Base-by-base conservation (phyloP, 73 alveolate species). In the Tetrahymena elliotti region DNA sequence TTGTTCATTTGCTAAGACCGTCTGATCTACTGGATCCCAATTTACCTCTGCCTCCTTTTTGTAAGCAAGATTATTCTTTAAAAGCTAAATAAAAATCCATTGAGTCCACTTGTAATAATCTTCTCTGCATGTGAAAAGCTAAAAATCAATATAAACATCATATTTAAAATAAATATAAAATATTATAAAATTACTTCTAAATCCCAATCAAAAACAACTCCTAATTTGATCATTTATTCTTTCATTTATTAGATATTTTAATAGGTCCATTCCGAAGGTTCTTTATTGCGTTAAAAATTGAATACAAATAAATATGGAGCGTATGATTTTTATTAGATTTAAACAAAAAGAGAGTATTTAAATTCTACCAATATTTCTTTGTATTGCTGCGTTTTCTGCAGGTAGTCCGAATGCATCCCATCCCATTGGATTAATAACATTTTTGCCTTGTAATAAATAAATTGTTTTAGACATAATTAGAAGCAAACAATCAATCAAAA, bases 351-450 rank as follows among this genome's bases (percentile, higher is more conserved):
- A 12, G 24, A 18, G 2, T 47, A 47, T 47, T 27, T 47, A 18
- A 47, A 15, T 18, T 68, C 36, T 68, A 68, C 88, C 88, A 27
- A 68, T 31, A 18, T 68, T 68, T 47, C 97, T 68, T 54, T 96
- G 93, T 8, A 96, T 39, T 8, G 98, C 98, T 2, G 97, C 98
- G 93, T 97, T 96, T 96, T 97, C 98, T 47, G 98, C 98, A 6
- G 98, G 98, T 38, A 97, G 93, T 7, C 98, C 98, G 52, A 97
- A 97, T 24, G 98, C 95, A 47, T 97, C 98, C 98, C 98, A 97
- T 2, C 98, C 98, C 98, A 97, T 97, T 18, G 98, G 98, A 93
- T 97, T 97, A 38, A 97, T 92, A n/a, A 97, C 98, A 22, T 96
- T 54, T 52, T 38, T 38, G 22, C 98, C 98, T 52, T 84, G 5